A percentile compares a stretch with the other conserved stretches of the same genome.
These are phyloP conservation scores for Blastocladiella emersonii DNA, from an alignment of 371 early-diverging fungal species.

Conservation along the genomic window DNA sequence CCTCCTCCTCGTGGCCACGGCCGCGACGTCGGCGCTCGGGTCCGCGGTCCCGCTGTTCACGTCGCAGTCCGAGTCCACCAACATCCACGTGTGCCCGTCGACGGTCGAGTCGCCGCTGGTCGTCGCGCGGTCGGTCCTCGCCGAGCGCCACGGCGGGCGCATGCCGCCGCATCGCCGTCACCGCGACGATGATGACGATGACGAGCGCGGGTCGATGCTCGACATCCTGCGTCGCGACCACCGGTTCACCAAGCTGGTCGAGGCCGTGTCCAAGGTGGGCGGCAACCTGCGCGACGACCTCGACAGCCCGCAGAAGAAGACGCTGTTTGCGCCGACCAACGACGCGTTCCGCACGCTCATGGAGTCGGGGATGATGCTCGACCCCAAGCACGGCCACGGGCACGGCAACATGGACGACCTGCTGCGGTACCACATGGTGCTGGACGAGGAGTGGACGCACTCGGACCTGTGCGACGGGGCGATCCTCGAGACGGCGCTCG, in stretches of 20 bases:
- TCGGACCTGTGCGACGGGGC: conserved; percentile 12
- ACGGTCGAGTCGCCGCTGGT: too few relatives aligned
- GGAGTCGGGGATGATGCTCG: neutral
- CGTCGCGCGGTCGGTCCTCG: too few relatives aligned
- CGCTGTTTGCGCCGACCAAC: conserved; percentile 13
- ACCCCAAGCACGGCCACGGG: too few relatives aligned
- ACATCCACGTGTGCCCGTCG: too few relatives aligned
- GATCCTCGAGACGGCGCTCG: conserved; percentile 13
- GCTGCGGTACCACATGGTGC: conserved; percentile 14
- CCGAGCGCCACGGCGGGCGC: too few relatives aligned
- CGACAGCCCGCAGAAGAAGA: conserved; percentile 7
- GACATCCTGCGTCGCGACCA: conserved; percentile 9
- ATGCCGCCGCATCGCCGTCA: too few relatives aligned
- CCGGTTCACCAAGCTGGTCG: conserved; percentile 13
- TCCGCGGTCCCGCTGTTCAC: too few relatives aligned
- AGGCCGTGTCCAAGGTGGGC: conserved; percentile 11
- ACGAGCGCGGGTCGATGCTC: neutral
- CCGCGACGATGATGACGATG: too few relatives aligned
- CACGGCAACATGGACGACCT: conserved; percentile 9
- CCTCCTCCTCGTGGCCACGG: too few relatives aligned
- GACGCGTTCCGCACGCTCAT: conserved; percentile 6
- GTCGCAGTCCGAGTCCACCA: too few relatives aligned
- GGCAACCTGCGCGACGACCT: conserved; percentile 20
- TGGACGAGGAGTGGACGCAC: conserved; percentile 7
- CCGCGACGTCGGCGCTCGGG: too few relatives aligned